phyloP scores from a whole-genome alignment of 495 filamentous ascomycete species.

The Acidiella bohemica region DNA sequence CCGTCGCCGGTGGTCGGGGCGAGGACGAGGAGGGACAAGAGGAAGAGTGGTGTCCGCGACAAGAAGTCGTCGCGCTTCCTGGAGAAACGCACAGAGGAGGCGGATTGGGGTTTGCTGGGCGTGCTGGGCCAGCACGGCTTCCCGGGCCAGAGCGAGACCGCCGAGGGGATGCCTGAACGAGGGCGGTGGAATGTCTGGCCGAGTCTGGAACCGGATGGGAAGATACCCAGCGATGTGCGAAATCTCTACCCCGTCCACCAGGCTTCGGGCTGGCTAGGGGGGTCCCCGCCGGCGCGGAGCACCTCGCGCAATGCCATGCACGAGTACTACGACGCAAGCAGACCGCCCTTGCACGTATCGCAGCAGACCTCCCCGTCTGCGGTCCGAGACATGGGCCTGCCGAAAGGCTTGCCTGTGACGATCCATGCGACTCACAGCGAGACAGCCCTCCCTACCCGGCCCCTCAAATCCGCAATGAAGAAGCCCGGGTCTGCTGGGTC shows the following conservation, averaged over 20 bases:
- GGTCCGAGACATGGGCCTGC: slow-evolving; percentile 25
- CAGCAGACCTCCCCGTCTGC: slow-evolving; percentile 31
- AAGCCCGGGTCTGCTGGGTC: neutral
- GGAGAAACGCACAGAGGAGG: too few relatives aligned
- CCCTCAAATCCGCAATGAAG: slow-evolving; percentile 8
- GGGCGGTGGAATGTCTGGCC: slow-evolving; percentile 4
- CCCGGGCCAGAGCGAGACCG: neutral
- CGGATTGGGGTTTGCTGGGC: neutral
- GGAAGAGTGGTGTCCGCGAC: neutral
- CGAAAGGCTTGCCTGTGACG: slow-evolving; percentile 19
- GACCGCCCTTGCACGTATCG: slow-evolving; percentile 23
- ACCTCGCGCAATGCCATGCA: neutral
- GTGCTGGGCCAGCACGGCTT: neutral
- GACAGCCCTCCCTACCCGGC: slow-evolving; percentile 3
- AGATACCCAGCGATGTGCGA: neutral
- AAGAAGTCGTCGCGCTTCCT: too few relatives aligned
- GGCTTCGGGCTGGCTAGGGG: neutral
- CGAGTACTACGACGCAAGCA: slow-evolving; percentile 26
- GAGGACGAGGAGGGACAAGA: neutral
- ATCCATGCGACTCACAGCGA: slow-evolving; percentile 15
- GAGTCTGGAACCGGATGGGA: neutral
- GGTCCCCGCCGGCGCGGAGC: neutral
- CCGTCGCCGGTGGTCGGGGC: slow-evolving; percentile 1
- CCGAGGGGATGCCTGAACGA: neutral
- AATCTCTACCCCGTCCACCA: neutral